Evolutionary conservation across 441 rosid genomes (phyloP), one percentile per base, ranked within the genome.

Genomic region (Pelargonium cotyledonis): DNA sequence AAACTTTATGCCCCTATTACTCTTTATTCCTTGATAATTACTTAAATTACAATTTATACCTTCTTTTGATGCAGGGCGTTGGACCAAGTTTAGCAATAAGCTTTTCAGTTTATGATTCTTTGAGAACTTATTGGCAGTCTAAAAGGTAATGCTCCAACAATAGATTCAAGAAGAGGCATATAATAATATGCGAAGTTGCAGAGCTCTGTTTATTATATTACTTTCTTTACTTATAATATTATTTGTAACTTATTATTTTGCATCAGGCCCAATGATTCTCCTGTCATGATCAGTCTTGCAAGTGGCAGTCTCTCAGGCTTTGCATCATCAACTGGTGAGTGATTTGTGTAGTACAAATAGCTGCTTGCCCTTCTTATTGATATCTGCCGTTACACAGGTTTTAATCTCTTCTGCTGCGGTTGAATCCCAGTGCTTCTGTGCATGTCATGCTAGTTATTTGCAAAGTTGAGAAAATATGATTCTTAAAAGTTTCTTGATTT

Each of bases 291-390:
- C 65, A 91, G 98, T 77, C 82, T 91, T 65, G 89, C 91, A 41
- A 91, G 97, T 75, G 98, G 96, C 74, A 92, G 98, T 83, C 84
- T 90, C 67, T 92, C 98, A 26, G 97, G 98, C 75, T 79, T 90
- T 78, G 97, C 88, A 58, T 92, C 98, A 61, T 92, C 97, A 69
- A 93, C 97, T 69, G 96, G 96, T 88, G 76, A 86, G 75, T 79
- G 55, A 74, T 75, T 55, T 55, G 40, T 35, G 40, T 5, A 35
- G 40, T 35, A 7, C 40, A 35, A 35, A 35, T 35, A 35, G 40
- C 40, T 35, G 40, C 40, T 35, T 35, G 40, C 40, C 40, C 40
- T 35, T 35, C 40, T 35, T 0, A 35, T 35, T 35, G 40, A 0
- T 35, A 35, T 35, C 40, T 35, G 40, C 40, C 40, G 7, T 35